Evolutionary conservation across 1,139 yeast species (phyloP).

Genomic region (Lodderomyces margitis): DNA sequence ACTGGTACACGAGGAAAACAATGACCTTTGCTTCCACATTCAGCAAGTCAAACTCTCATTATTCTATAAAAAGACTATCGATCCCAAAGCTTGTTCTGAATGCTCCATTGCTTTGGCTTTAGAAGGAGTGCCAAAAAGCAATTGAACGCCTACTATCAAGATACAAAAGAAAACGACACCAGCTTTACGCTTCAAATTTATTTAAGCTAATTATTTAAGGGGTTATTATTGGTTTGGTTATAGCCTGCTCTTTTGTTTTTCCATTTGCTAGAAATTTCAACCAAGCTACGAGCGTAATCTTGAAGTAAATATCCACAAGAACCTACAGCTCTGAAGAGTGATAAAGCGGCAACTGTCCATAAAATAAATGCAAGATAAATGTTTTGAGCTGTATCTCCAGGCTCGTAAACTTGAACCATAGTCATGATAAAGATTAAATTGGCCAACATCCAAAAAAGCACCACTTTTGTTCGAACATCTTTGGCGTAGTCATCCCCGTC

Average conservation of each 20-base stretch:
- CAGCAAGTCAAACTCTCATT: too few relatives aligned
- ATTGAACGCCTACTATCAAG: too few relatives aligned
- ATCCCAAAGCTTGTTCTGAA: too few relatives aligned
- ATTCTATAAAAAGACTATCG: too few relatives aligned
- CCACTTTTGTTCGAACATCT: constrained; percentile 91
- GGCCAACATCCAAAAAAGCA: constrained; percentile 83
- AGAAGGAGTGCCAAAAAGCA: too few relatives aligned
- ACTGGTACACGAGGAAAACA: too few relatives aligned
- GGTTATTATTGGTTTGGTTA: constrained; percentile 33
- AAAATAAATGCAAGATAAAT: constrained; percentile 77
- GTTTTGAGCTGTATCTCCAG: constrained; percentile 58
- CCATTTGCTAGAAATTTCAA: constrained; percentile 45
- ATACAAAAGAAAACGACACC: too few relatives aligned
- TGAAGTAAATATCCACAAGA: constrained; percentile 63
- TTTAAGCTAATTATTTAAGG: constrained; percentile 32
- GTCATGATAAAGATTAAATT: constrained; percentile 81
- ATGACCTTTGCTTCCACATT: too few relatives aligned
- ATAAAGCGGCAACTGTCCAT: constrained; percentile 87
- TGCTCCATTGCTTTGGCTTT: too few relatives aligned
- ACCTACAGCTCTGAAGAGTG: constrained; percentile 77
- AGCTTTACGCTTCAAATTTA: too few relatives aligned
- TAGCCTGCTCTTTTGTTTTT: constrained; percentile 39
- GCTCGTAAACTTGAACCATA: constrained; percentile 74
- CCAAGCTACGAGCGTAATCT: constrained; percentile 37
- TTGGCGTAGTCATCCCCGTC: constrained; percentile 89